Evolutionary conservation across 1,284 basidiomycete genomes (phyloP).

Genomic region (Ceratobasidium sp.): DNA sequence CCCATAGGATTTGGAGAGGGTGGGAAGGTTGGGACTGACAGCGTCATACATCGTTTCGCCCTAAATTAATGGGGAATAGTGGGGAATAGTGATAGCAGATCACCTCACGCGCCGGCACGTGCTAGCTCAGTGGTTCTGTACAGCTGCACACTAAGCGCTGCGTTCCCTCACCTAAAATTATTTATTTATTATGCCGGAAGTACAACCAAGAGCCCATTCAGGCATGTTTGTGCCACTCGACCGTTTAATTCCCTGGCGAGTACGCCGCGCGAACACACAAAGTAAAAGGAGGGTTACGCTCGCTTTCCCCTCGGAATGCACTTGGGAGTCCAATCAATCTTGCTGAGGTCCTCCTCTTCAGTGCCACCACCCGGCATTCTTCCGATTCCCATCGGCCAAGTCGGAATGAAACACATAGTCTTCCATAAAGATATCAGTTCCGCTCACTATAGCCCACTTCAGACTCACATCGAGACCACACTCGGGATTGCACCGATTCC

Average conservation of each 20-base stretch:
- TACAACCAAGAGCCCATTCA: too few species aligned
- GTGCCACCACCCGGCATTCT: constrained; percentile 6
- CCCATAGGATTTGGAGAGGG: constrained; percentile 12
- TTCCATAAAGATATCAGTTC: neutral
- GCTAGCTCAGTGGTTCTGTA: too few species aligned
- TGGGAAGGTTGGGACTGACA: neutral
- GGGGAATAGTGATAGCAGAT: too few species aligned
- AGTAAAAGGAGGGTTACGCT: neutral
- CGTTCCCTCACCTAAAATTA: too few species aligned
- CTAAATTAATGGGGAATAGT: neutral
- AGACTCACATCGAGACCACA: constrained; percentile 21
- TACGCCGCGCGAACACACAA: too few species aligned
- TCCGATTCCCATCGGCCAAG: constrained; percentile 31
- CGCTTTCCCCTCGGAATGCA: constrained; percentile 14
- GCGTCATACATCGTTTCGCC: neutral
- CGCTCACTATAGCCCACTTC: neutral
- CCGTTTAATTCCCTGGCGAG: too few species aligned
- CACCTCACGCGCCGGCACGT: too few species aligned
- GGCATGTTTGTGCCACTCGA: too few species aligned
- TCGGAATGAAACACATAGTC: constrained; percentile 39
- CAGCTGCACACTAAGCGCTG: too few species aligned
- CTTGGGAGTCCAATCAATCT: constrained; percentile 41
- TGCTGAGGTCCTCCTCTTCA: constrained; percentile 32
- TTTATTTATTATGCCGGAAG: too few species aligned
- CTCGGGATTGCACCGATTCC: constrained; percentile 25